Percentiles rank a stretch among this genome's conserved stretches.
Evolutionary conservation across 2,329 filamentous ascomycete species (phyloP).

Genomic region (Drechmeria coniospora): DNA sequence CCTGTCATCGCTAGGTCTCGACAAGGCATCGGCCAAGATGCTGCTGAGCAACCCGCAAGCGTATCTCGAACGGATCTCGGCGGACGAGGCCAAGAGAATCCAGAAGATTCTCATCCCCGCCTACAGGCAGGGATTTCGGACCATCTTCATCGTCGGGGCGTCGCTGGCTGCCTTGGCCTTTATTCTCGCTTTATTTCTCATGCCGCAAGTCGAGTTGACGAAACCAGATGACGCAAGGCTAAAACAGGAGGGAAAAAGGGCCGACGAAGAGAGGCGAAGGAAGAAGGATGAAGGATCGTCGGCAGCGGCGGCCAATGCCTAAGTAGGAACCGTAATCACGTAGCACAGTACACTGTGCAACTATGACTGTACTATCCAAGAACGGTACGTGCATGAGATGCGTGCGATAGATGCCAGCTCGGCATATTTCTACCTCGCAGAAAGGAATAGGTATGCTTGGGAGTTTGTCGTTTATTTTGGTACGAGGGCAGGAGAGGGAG

Average conservation of each 20-base stretch:
- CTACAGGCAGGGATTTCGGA: slow-evolving; percentile 19
- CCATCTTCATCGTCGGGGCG: slow-evolving; percentile 23
- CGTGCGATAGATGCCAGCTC: too few relatives aligned
- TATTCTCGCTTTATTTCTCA: slow-evolving; percentile 20
- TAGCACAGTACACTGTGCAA: too few relatives aligned
- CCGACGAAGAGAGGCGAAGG: slow-evolving; percentile 7
- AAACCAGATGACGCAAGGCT: slow-evolving; percentile 20
- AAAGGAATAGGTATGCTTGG: too few relatives aligned
- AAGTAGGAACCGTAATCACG: too few relatives aligned
- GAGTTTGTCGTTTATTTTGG: too few relatives aligned
- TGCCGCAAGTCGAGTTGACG: slow-evolving; percentile 22
- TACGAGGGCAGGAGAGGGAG: too few relatives aligned
- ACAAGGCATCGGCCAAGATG: slow-evolving; percentile 8
- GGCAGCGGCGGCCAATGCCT: not conserved
- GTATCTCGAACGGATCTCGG: slow-evolving; percentile 14
- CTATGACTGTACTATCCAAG: too few relatives aligned
- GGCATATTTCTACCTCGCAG: too few relatives aligned
- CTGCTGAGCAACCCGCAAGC: slow-evolving; percentile 18
- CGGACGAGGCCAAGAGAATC: slow-evolving; percentile 13
- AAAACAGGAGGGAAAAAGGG: slow-evolving; percentile 17
- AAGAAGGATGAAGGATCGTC: slow-evolving; percentile 1
- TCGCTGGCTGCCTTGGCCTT: slow-evolving; percentile 19
- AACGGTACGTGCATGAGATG: too few relatives aligned
- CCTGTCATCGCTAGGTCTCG: slow-evolving; percentile 12
- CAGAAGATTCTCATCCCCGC: slow-evolving; percentile 18